Base-by-base conservation (phyloP, 1,284 basidiomycete species). In the Mycena sp. region DNA sequence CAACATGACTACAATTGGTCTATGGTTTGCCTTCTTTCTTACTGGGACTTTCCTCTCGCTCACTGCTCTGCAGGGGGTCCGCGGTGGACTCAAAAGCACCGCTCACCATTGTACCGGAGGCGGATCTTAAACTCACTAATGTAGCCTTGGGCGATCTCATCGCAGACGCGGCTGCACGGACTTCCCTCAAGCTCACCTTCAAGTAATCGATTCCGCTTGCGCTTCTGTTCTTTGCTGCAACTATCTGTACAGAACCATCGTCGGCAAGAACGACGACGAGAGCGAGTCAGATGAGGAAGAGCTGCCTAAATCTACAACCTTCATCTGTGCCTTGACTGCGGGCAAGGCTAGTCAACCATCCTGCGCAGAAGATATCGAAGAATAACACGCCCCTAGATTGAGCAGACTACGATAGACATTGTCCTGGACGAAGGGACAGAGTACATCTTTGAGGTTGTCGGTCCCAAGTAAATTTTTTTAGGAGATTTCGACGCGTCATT, bases 41-140 rank as follows among this genome's bases (percentile, higher is more conserved):
- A 25, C 30, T 14, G 23, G 17, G 37, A 45, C n/a, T n/a, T n/a
- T 29, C 10, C 37, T 40, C 41, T 70, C 57, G 67, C 21, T 58
- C 9, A 43, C 63, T 57, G 25, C 46, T 65, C 23, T 68, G 2
- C 60, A 92, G 90, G 90, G 90, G 88, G 74, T 70, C 83, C 26
- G 78, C 78, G 50, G 74, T 94, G 54, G 76, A 80, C 19, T 89
- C 91, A 40, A 91, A 90, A 67, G 82, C 92, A 72, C 79, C 85
- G 58, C 80, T 87, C 71, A 80, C 83, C 62, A 72, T 95, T 70
- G 77, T 84, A 61, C 88, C 93, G 57, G 83, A 85, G 65, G 83
- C 84, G 44, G 93, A 95, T 78, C 80, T 97, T 72, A 84, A 85
- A 72, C 88, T 98, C 77, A 95, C 93, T 74, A 95, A 95, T 77